Evolutionary conservation across 2,329 filamentous ascomycete genomes (phyloP), one percentile per base, ranked within the genome.

Genomic region (Cladosporium sp.): DNA sequence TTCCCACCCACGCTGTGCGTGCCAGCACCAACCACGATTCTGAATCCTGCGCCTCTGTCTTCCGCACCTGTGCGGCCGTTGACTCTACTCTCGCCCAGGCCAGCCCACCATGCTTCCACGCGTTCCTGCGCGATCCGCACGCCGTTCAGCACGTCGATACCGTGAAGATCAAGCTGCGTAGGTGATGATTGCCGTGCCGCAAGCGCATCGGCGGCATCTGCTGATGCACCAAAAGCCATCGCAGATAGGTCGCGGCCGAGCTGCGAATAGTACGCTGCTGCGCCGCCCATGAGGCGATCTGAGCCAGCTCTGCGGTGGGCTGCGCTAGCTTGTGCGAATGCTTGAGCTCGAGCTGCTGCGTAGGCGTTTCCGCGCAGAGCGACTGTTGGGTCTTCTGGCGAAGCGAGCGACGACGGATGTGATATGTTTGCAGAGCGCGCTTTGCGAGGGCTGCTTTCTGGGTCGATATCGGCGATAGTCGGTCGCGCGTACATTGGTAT

Each of bases 1-100:
- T 86, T 89, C 0, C 93, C 92, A 62, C 90, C 88, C 57, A 87
- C 85, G 72, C 88, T 95, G 78, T 98, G 94, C 64, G 85, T 84
- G 1, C 94, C 94, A 15, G 89, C 76, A 0, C 94, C 94, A 3
- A 93, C 96, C 64, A 98, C 86, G 67, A 98, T 88, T 47, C 85
- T 87, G 73, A 90, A 93, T 0, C 87, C 84, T 7, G 81, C 81
- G 7, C 76, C 74, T 21, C 78, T 77, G 5, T 73, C 84, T 81
- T 24, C 83, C 80, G 72, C 80, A 59, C 63, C 80, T 73, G 66
- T 78, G 75, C 68, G 77, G 73, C 55, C 83, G 66, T 77, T 82
- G 55, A 84, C 83, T 69, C 86, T 86, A 59, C 83, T 82, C 74
- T 93, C 90, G 0, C 91, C 91, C 10, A 92, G 79, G 0, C 79